Percentiles rank a stretch among this genome's conserved stretches.
Conservation (phyloP, 106 monocot species). For the Dioscorea alata region DNA sequence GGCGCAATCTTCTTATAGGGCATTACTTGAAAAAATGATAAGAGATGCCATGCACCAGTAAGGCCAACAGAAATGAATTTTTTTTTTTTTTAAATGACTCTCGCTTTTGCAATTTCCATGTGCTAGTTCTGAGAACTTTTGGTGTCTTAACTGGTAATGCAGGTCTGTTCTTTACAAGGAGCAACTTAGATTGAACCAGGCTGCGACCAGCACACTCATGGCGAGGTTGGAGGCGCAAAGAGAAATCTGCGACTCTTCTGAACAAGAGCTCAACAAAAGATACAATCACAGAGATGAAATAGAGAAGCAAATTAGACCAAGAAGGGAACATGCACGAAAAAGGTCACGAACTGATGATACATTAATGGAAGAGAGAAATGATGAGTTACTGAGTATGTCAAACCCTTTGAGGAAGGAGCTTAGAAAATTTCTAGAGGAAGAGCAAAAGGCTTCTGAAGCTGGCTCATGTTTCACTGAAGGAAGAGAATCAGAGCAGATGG, state of each 20-base stretch:
- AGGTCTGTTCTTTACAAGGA: constrained; percentile 84
- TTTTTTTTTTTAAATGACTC: too few species aligned
- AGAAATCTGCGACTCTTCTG: constrained; percentile 62
- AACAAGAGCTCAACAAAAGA: constrained; percentile 55
- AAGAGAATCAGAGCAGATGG: constrained; percentile 5
- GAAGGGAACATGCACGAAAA: constrained; percentile 41
- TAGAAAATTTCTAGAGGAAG: constrained; percentile 70
- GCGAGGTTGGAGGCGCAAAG: constrained; percentile 86
- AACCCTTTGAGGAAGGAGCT: constrained; percentile 61
- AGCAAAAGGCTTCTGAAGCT: constrained; percentile 59
- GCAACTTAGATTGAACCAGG: constrained; percentile 72
- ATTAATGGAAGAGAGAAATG: constrained; percentile 18
- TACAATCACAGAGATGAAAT: constrained; percentile 60
- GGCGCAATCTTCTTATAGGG: constrained; percentile 63
- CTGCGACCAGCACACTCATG: constrained; percentile 52
- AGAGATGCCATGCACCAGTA: constrained; percentile 93
- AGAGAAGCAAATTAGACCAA: constrained; percentile 42
- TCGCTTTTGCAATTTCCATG: neutral
- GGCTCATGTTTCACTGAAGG: constrained; percentile 21
- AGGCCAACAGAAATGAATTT: constrained; percentile 5
- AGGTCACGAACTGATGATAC: constrained; percentile 37
- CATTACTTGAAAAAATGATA: constrained; percentile 84
- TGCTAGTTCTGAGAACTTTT: neutral
- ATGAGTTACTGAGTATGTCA: constrained; percentile 11
- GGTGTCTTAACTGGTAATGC: neutral